Evolutionary conservation across 768 basidiomycete genomes (phyloP), one percentile per base, ranked within the genome.

Genomic region (Amyloporia xantha): DNA sequence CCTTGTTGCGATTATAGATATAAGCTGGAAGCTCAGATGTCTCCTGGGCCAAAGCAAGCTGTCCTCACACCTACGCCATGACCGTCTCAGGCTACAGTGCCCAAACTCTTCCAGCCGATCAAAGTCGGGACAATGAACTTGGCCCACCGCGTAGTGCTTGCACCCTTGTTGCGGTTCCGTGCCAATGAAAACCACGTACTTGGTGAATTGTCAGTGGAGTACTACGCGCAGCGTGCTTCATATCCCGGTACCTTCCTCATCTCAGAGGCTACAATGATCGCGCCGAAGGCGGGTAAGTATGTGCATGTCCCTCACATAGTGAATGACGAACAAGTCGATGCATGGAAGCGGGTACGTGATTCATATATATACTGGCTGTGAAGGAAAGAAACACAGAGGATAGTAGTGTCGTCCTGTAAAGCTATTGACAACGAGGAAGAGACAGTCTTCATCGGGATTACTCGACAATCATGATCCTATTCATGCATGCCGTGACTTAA

Each of bases 221-320:
- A 45, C 20, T 45, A 45, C 20, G n/a, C 4, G 11, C 79, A 80
- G 55, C 71, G 79, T 0, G 69, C 65, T 3, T 64, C 66, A 27
- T 54, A 61, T 0, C 71, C 75, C 0, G 81, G 81, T 0, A 81
- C 76, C 0, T 62, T 84, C 10, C 62, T 80, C 37, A 71, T 86
- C 48, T 62, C 78, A 1, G 82, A 86, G 61, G 81, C 71, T 0
- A 79, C 79, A 1, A 66, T 73, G 44, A 74, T 86, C 40, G 70
- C 75, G 0, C 59, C 63, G 2, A 55, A 71, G 12, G 79, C 80
- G 0, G 78, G 74, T 2, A 81, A 79, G 1, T 68, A 64, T 36
- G 44, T 48, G 1, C 62, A 78, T 47, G 71, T 75, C 0, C 86
- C 85, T 1, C 86, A 85, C 1, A 77, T 86, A 47, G 86, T 75